Base-by-base conservation (phyloP, 2,329 filamentous ascomycete species). In the Colletotrichum karsti region DNA sequence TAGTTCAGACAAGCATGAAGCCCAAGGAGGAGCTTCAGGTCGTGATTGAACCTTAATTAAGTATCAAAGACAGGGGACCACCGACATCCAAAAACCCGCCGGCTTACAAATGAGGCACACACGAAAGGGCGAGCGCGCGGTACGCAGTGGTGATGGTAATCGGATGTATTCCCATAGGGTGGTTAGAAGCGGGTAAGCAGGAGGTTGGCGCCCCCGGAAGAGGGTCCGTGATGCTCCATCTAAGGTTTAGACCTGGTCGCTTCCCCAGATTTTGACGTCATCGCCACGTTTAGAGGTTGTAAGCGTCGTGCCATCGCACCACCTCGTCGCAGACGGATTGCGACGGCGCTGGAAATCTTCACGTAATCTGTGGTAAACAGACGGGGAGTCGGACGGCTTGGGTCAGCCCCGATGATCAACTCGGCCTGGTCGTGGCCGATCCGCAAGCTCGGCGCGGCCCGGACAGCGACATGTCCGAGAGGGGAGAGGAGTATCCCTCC, bases 191-290 rank as follows among this genome's bases (percentile, higher is more conserved):
- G 46, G 37, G 22, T 48, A 59, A 58, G 50, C 18, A 30, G 13
- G 28, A 33, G n/a, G 53, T 41, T 41, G 39, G n/a, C n/a, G 5
- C 39, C 39, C 39, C 39, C 33, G 13, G 26, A 24, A 28, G 24
- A 54, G 28, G 39, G 46, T 37, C 55, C 30, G 62, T 61, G 57
- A 46, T 62, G 57, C 37, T 12, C 62, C 26, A 42, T 50, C 42
- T 10, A 35, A 46, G 41, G 46, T 58, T n/a, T 58, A 13, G 39
- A 30, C 56, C 12, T 22, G 42, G 51, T 42, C 51, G 30, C 30
- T 64, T 57, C 64, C 51, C 59, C 44, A 8, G 59, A 53, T 57
- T 46, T 53, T 57, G 59, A 67, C 64, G 64, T 67, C 64, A 67
- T 53, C 58, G 13, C 12, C 35, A 35, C 55, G 33, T 30, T 24